Conservation (phyloP, 306 rosid genomes). For the Clitoria ternatea region DNA sequence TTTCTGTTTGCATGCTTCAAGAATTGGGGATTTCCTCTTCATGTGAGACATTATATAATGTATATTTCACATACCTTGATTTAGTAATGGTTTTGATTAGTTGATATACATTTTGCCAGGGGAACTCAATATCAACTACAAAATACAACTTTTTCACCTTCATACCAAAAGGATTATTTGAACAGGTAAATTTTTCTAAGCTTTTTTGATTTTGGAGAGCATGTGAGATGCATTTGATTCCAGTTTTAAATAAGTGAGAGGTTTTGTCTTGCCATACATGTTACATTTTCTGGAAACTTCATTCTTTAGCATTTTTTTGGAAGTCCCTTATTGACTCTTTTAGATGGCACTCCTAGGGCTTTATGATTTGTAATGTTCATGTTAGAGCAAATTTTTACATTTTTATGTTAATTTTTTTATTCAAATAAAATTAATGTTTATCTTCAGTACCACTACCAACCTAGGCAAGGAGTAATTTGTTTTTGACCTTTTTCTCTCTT, state of each 20-base stretch:
- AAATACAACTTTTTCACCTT: conserved; percentile 83
- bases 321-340: background rate
- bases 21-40: background rate
- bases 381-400: background rate
- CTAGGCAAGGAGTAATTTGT: background rate
- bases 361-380: background rate
- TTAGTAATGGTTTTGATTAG: conserved; percentile 24
- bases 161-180: conserved; percentile 90
- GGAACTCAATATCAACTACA: conserved; percentile 89
- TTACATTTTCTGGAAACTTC: conserved; percentile 6
- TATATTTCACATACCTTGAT: conserved; percentile 13
- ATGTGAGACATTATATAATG: conserved; percentile 13
- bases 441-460: background rate
- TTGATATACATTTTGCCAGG: conserved; percentile 53
- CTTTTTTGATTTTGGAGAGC: conserved; percentile 22
- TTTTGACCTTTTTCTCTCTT: too few species aligned
- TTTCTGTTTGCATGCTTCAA: background rate
- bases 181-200: conserved; percentile 65
- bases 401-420: background rate
- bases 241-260: background rate
- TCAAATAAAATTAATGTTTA: conserved; percentile 2
- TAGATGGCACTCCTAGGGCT: background rate
- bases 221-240: conserved; percentile 10
- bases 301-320: conserved; percentile 10
- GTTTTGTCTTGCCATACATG: background rate